Percentiles rank a stretch among this genome's conserved stretches.
Conservation (phyloP, 495 filamentous ascomycete species). For the Pyrenopolyporus hunteri region DNA sequence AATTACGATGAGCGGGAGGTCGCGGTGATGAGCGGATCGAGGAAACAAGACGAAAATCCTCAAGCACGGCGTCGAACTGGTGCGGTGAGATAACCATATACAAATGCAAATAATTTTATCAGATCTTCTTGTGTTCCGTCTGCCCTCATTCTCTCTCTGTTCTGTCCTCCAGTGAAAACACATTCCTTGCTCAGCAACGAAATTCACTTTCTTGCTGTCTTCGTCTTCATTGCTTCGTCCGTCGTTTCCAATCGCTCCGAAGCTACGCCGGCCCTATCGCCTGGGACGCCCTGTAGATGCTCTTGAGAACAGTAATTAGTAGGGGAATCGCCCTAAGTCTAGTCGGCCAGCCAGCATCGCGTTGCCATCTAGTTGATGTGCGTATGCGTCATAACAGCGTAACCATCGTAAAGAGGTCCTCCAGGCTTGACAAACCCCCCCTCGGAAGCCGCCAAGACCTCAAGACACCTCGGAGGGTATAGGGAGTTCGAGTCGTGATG, state of each 20-base stretch:
- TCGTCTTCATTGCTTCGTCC: conserved; percentile 39
- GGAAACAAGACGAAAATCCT: conserved; percentile 31
- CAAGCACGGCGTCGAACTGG: conserved; percentile 9
- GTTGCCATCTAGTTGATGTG: conserved; percentile 42
- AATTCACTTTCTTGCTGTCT: conserved; percentile 33
- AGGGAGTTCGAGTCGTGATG: conserved; percentile 47
- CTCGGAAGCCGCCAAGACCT: conserved; percentile 35
- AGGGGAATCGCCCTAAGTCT: conserved; percentile 31
- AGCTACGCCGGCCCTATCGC: conserved; percentile 27
- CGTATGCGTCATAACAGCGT: conserved; percentile 47
- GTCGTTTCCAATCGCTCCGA: conserved; percentile 39
- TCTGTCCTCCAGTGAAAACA: conserved; percentile 39
- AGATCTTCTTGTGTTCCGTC: conserved; percentile 32
- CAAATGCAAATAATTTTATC: conserved; percentile 40
- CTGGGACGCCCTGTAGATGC: conserved; percentile 28
- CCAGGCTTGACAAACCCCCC: conserved; percentile 30
- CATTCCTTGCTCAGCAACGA: conserved; percentile 34
- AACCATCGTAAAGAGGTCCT: conserved; percentile 45
- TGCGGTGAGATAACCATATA: conserved; percentile 31
- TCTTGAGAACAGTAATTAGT: conserved; percentile 41
- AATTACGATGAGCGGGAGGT: conserved; percentile 24
- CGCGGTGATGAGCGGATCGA: conserved; percentile 13
- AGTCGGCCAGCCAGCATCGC: conserved; percentile 36
- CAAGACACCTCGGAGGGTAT: conserved; percentile 43
- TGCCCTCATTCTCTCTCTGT: conserved; percentile 33